A percentile compares a stretch with the other conserved stretches of the same genome.
Evolutionary conservation across 305 asterid genomes (phyloP).

Genomic region (Caryopteris hybrid): DNA sequence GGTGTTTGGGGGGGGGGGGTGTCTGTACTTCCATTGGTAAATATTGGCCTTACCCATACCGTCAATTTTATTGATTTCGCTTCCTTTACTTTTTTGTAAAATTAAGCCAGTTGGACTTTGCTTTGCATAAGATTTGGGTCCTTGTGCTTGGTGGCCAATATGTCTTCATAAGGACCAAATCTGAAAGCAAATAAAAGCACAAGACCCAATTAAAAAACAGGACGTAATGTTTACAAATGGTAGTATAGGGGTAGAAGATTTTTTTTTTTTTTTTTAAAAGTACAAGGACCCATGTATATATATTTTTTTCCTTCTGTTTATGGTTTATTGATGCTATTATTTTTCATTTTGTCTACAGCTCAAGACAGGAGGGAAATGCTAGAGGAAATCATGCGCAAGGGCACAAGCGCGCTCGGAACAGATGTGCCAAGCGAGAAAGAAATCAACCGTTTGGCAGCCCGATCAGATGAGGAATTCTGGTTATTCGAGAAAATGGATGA

Average conservation of each 20-base stretch:
- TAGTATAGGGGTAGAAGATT: too few species aligned
- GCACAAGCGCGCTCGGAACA: constrained; percentile 82
- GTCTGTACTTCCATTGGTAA: too few species aligned
- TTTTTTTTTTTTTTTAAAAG: too few species aligned
- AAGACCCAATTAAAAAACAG: too few species aligned
- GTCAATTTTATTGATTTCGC: too few species aligned
- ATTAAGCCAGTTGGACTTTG: not conserved
- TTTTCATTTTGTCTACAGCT: constrained; percentile 53
- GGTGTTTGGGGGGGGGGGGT: too few species aligned
- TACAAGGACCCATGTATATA: not conserved
- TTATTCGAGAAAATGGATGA: constrained; percentile 96
- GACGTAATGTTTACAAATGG: too few species aligned
- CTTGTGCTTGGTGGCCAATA: not conserved
- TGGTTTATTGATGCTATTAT: constrained; percentile 12
- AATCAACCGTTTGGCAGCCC: constrained; percentile 94
- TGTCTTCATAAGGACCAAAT: not conserved
- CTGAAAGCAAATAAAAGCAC: not conserved
- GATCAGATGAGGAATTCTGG: constrained; percentile 93
- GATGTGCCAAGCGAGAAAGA: constrained; percentile 98
- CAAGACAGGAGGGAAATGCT: constrained; percentile 92
- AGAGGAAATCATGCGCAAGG: constrained; percentile 95
- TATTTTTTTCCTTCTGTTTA: not conserved
- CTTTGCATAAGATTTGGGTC: not conserved
- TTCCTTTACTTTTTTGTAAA: too few species aligned
- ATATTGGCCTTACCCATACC: not conserved